Base-by-base conservation (phyloP, 2,329 filamentous ascomycete genomes). In the Aspergillus clavatus region DNA sequence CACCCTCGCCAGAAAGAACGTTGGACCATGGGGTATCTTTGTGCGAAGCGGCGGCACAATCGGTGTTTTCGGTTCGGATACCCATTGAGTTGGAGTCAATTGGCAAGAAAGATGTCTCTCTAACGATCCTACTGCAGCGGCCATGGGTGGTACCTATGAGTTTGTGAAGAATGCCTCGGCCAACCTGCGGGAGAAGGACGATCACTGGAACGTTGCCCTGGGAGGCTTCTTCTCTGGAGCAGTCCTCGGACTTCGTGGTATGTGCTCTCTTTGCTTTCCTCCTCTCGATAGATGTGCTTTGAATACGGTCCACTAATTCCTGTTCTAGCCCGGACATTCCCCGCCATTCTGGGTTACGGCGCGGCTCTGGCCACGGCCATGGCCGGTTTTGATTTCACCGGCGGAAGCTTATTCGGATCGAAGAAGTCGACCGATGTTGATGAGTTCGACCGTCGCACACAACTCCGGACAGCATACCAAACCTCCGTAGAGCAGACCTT, bases 141-240 rank as follows among this genome's bases (percentile, higher is more conserved):
- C 81, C 31, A 81, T 83, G 68, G 86, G 87, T 61, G 83, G 81
- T 60, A 78, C 84, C 50, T 95, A 89, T 70, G 79, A 81, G 59
- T 95, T 96, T 74, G 78, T 83, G 58, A 83, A 80, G 58, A 79
- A 78, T 57, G 86, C 87, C 40, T 78, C 85, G 37, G 87, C 88
- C 68, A 96, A 96, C 72, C 74, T 96, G 55, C 84, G 89, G 61
- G 78, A 89, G 70, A 89, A 86, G 73, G 81, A 95, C 47, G 90
- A 95, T 65, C 74, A 77, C 55, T 84, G 79, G 72, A 93, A 90
- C 68, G 74, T 83, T 45, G 79, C 81, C 31, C 74, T 89, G 50
- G 89, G 83, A 54, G 88, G 89, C 44, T 89, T 93, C 69, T 73
- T 86, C 40, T 82, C 79, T 40, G 90, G 90, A 54, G 75, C 82